Evolutionary conservation across 176 grass and related monocot species (phyloP).

Genomic region (Triticum turgidum): DNA sequence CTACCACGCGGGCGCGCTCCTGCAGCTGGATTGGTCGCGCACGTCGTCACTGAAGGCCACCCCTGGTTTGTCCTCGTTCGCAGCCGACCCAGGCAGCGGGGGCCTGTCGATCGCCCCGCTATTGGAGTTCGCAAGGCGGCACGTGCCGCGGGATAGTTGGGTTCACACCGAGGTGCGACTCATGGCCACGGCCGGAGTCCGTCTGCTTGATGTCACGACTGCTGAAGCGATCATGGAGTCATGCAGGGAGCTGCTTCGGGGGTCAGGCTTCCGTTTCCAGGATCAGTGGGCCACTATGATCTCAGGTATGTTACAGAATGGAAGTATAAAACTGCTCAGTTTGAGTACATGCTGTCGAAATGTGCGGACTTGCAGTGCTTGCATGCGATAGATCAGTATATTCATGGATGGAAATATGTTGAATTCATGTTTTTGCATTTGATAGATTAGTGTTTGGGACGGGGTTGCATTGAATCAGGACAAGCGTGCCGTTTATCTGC

Average conservation of each 20-base stretch:
- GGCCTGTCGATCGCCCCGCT: constrained; percentile 65
- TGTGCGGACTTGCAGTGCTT: not conserved
- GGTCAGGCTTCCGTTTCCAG: constrained; percentile 57
- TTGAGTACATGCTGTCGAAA: not conserved
- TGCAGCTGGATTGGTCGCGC: constrained; percentile 43
- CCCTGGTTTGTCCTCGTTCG: constrained; percentile 70
- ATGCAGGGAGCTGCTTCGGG: constrained; percentile 69
- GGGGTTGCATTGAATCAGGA: not conserved
- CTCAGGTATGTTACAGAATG: constrained; percentile 50
- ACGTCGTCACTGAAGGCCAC: constrained; percentile 53
- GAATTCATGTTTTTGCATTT: constrained; percentile 14
- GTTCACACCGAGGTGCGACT: constrained; percentile 66
- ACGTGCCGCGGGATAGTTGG: constrained; percentile 48
- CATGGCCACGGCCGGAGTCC: constrained; percentile 81
- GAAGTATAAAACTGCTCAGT: not conserved
- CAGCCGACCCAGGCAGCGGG: constrained; percentile 43
- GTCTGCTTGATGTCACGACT: constrained; percentile 48
- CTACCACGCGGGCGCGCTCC: constrained; percentile 22
- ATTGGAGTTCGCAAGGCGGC: constrained; percentile 62
- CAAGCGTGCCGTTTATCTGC: not conserved
- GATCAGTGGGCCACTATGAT: constrained; percentile 86
- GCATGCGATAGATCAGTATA: not conserved
- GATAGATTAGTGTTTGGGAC: not conserved
- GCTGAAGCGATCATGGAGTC: constrained; percentile 60
- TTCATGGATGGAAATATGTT: not conserved